Conservation (phyloP, 495 filamentous ascomycete species). For the Penicillium salamii region DNA sequence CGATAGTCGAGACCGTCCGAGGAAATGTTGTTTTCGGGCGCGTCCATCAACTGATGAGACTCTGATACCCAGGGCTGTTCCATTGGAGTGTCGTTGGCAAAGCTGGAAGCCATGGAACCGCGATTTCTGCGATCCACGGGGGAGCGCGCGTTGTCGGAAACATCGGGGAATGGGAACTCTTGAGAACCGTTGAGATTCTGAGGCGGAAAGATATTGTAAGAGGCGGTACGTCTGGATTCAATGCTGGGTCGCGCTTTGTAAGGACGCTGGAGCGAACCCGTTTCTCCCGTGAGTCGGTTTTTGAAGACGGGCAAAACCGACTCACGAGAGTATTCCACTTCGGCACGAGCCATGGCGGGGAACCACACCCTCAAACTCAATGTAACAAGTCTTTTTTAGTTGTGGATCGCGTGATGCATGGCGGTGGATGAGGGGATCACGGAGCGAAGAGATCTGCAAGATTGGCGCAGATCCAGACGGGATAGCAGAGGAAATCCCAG, state of each 20-base stretch:
- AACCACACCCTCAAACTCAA: slow-evolving; percentile 8
- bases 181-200: slow-evolving; percentile 8
- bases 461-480: background rate
- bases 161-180: slow-evolving; percentile 19
- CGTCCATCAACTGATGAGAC: slow-evolving; percentile 10
- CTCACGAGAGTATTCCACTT: slow-evolving; percentile 19
- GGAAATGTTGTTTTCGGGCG: slow-evolving; percentile 8
- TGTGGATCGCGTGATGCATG: slow-evolving; percentile 18
- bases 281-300: slow-evolving; percentile 13
- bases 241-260: slow-evolving; percentile 8
- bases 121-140: slow-evolving; percentile 4
- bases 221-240: background rate
- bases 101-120: slow-evolving; percentile 10
- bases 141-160: slow-evolving; percentile 11
- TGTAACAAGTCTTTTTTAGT: slow-evolving; percentile 8
- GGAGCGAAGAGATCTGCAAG: background rate
- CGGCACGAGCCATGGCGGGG: slow-evolving; percentile 23
- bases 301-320: slow-evolving; percentile 15
- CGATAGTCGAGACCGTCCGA: slow-evolving; percentile 22
- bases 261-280: slow-evolving; percentile 4
- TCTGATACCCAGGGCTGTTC: slow-evolving; percentile 13
- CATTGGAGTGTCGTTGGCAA: slow-evolving; percentile 8
- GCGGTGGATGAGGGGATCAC: background rate
- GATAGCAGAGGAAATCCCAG: too few relatives aligned
- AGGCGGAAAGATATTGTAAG: slow-evolving; percentile 9